Evolutionary conservation across 2,329 filamentous ascomycete species (phyloP).

Genomic region (Xenoacremonium recifei): DNA sequence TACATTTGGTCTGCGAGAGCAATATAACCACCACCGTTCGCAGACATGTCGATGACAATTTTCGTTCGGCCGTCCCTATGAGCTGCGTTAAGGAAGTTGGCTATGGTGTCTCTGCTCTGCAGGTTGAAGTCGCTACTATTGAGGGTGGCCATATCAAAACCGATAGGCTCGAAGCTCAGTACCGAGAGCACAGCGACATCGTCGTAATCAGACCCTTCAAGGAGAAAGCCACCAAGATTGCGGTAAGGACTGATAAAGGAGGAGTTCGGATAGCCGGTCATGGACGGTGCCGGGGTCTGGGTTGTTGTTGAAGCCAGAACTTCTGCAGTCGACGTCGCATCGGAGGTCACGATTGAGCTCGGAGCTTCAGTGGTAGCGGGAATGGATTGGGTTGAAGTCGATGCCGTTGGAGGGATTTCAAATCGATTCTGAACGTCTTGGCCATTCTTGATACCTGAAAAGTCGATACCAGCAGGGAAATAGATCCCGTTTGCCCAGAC

Average conservation of each 20-base stretch:
- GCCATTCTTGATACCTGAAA: slow-evolving; percentile 19
- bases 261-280: slow-evolving; percentile 15
- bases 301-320: no score
- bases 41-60: slow-evolving; percentile 24
- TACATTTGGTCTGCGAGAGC: slow-evolving; percentile 17
- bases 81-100: slow-evolving; percentile 17
- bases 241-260: slow-evolving; percentile 12
- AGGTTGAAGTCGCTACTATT: slow-evolving; percentile 10
- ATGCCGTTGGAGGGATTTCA: slow-evolving; percentile 12
- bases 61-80: slow-evolving; percentile 19
- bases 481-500: slow-evolving; percentile 13
- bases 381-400: background rate
- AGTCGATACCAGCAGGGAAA: slow-evolving; percentile 12
- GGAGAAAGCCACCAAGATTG: slow-evolving; percentile 18
- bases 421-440: slow-evolving; percentile 19
- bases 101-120: slow-evolving; percentile 16
- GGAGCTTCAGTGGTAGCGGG: background rate
- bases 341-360: background rate
- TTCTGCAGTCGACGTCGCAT: slow-evolving; percentile 2
- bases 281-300: background rate
- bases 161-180: slow-evolving; percentile 21
- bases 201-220: slow-evolving; percentile 15
- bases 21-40: slow-evolving; percentile 22
- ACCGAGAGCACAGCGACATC: slow-evolving; percentile 23
- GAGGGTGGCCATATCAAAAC: slow-evolving; percentile 1